phyloP scores from a whole-genome alignment of 2,329 filamentous ascomycete species.

The Aureobasidium sp. region DNA sequence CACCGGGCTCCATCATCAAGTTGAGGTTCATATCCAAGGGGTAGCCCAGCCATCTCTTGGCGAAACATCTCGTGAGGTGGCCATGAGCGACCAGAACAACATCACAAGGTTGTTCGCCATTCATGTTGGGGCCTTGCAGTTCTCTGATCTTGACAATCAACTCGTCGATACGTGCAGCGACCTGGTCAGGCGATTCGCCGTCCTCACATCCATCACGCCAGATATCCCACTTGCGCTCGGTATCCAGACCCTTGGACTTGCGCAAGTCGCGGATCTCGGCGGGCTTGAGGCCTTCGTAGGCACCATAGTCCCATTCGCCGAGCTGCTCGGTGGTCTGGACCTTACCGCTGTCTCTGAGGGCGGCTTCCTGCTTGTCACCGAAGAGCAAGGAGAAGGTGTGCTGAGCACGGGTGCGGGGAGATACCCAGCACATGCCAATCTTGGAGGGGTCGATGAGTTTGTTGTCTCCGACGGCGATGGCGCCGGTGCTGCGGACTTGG shows the following conservation, averaged over 20 bases:
- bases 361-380: constrained; percentile 19
- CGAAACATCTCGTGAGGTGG: constrained; percentile 79
- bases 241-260: constrained; percentile 31
- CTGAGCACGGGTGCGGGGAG: constrained; percentile 74
- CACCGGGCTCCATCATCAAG: constrained; percentile 63
- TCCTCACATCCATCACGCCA: constrained; percentile 78
- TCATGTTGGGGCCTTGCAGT: constrained; percentile 36
- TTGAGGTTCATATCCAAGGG: constrained; percentile 64
- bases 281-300: constrained; percentile 50
- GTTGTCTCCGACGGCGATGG: constrained; percentile 74
- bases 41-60: constrained; percentile 75
- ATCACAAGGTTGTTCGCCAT: constrained; percentile 44
- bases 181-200: constrained; percentile 54
- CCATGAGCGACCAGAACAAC: constrained; percentile 83
- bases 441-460: constrained; percentile 75
- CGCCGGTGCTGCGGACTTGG: constrained; percentile 56
- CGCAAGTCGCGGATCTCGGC: constrained; percentile 42
- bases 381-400: constrained; percentile 76
- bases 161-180: constrained; percentile 62
- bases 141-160: constrained; percentile 69
- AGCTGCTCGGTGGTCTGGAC: constrained; percentile 44
- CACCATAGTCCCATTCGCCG: constrained; percentile 53
- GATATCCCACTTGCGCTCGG: constrained; percentile 61
- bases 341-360: constrained; percentile 43
- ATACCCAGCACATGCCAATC: constrained; percentile 64